These are phyloP conservation scores for Teratosphaeriaceae sp. DNA, from an alignment of 2,329 filamentous ascomycete genomes.

Conservation along the genomic window DNA sequence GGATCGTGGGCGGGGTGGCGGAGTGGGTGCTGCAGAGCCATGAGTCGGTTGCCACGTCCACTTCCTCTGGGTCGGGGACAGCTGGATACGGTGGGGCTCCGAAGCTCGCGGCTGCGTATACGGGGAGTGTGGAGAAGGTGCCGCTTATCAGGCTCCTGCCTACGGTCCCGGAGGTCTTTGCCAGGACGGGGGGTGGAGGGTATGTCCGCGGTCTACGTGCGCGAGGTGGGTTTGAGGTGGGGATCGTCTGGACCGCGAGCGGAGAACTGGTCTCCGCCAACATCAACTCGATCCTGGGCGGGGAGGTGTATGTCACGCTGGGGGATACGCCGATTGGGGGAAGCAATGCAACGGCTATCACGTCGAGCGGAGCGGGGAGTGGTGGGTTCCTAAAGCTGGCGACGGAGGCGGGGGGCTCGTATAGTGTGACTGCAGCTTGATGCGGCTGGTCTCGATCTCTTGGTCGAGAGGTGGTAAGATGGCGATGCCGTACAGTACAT, in stretches of 20 bases:
- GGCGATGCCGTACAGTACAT: too few relatives aligned
- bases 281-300: not conserved
- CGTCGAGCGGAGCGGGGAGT: not conserved
- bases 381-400: not conserved
- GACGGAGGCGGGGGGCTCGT: not conserved
- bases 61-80: not conserved
- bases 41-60: slow-evolving; percentile 1
- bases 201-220: slow-evolving; percentile 4
- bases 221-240: slow-evolving; percentile 1
- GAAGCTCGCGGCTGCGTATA: not conserved
- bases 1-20: slow-evolving; percentile 38
- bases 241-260: not conserved
- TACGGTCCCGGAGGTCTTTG: not conserved
- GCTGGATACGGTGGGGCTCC: not conserved
- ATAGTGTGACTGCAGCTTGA: too few relatives aligned
- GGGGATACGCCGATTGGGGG: slow-evolving; percentile 1
- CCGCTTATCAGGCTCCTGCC: slow-evolving; percentile 4
- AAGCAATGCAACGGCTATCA: slow-evolving; percentile 1
- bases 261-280: not conserved
- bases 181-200: slow-evolving; percentile 1
- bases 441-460: too few relatives aligned
- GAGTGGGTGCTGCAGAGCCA: slow-evolving; percentile 5
- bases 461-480: too few relatives aligned
- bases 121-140: not conserved
- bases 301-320: not conserved